Evolutionary conservation across 495 filamentous ascomycete genomes (phyloP), one percentile per base, ranked within the genome.

Genomic region (Neurospora sp.): DNA sequence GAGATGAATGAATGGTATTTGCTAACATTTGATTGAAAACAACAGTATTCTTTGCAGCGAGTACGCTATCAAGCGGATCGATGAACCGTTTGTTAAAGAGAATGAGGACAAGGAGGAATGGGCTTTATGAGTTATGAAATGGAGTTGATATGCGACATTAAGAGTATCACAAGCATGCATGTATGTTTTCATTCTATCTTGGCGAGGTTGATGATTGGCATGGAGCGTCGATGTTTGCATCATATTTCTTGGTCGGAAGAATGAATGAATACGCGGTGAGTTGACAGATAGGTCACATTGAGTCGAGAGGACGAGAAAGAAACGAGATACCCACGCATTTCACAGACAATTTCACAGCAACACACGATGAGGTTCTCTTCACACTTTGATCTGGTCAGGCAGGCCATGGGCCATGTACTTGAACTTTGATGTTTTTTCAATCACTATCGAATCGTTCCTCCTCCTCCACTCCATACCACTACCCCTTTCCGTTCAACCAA

Each of bases 1-100:
- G 35, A 37, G 35, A 37, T 37, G 35, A 37, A 37, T 37, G 35
- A 37, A 37, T 37, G 6, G 35, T 37, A 37, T 65, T 14, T 65
- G 53, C 53, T 61, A 61, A 61, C 53, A 27, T 14, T 7, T 16
- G 10, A 1, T 68, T 59, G 5, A 31, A 31, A 9, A 4, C 72
- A 71, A 75, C 75, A 92, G 91, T 85, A 92, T 97, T 61, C 81
- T 98, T 42, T 99, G 96, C 77, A 93, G 93, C 77, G 96, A 98
- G 76, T 92, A 94, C 83, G 96, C 94, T 3, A 94, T 99, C 76
- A 94, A 92, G 83, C 85, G 91, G 73, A 94, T 99, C 46, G 93
- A 97, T 74, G 94, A 96, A 81, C 93, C 96, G 3, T 98, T 99
- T 80, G 86, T 98, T 27, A 84, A 84, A 16, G 81, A 87, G 5